Evolutionary conservation across 495 filamentous ascomycete genomes (phyloP).

Genomic region (Glutinoglossum americanum): DNA sequence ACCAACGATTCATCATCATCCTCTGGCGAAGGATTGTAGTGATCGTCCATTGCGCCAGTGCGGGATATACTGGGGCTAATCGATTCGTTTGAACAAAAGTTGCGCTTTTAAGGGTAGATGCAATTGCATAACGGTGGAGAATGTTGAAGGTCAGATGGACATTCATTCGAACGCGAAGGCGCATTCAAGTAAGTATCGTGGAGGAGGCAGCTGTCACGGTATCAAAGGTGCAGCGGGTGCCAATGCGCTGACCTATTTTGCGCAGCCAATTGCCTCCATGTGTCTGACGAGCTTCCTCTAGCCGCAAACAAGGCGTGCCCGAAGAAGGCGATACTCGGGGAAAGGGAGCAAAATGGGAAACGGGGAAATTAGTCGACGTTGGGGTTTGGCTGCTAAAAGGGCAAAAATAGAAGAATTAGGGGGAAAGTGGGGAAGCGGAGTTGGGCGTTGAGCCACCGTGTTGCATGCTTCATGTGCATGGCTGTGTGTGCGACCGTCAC

Average conservation of each 20-base stretch:
- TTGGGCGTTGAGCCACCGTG: neutral
- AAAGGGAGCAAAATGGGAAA: neutral
- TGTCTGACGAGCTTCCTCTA: neutral
- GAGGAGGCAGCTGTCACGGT: neutral
- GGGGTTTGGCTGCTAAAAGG: neutral
- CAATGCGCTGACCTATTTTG: neutral
- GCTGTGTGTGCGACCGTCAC: no score
- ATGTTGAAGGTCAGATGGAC: neutral
- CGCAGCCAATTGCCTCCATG: neutral
- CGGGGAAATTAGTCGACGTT: neutral
- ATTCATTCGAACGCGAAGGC: neutral
- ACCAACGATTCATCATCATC: neutral
- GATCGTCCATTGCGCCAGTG: neutral
- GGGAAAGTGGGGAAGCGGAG: neutral
- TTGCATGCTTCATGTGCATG: no score
- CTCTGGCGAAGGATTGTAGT: neutral
- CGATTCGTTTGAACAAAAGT: neutral
- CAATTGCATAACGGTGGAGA: neutral
- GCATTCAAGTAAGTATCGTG: neutral
- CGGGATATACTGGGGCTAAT: neutral
- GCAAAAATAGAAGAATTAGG: neutral
- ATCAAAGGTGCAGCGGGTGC: neutral
- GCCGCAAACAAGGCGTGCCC: neutral
- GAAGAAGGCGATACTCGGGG: neutral
- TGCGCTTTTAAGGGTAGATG: neutral